Base-by-base conservation (phyloP, 2,329 filamentous ascomycete genomes). In the Colletotrichum euphorbiae region DNA sequence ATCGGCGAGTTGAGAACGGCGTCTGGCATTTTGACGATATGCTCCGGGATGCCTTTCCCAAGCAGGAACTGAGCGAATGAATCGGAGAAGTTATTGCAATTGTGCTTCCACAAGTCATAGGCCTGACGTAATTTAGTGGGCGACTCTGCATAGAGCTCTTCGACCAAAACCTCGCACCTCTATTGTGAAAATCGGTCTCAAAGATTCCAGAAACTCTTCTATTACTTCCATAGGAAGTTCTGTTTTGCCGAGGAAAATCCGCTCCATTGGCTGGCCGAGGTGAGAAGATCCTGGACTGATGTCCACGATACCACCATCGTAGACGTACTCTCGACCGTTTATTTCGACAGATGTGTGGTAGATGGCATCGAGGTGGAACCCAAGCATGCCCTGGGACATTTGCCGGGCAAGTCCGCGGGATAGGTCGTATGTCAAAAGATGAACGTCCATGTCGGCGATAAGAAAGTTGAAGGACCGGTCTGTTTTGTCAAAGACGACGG, bases 81-180 rank as follows among this genome's bases (percentile, higher is more conserved):
- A 75, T 98, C 95, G 3, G 92, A 93, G 79, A 98, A 99, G 79
- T 98, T 98, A 81, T 98, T 99, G 83, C 95, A 98, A 77, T 99
- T 99, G 79, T 98, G 94, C 73, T 82, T 93, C 77, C 87, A 97
- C 5, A 98, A 82, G 75, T 98, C 93, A 75, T 98, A 98, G 1
- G 93, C 92, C 88, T 93, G 71, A 6, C 17, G n/a, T 33, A 28
- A 28, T 13, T 46, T n/a, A 45, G n/a, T 9, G 17, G 15, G 7
- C 21, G 36, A 12, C 36, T 3, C 12, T 15, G 40, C n/a, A 15
- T 24, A 60, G 50, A n/a, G 43, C 11, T 19, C 33, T 21, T 7
- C 15, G 9, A 12, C 2, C 17, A 31, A 28, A 28, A 28, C 6
- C 28, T 28, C 43, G 6, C 78, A 91, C 91, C 82, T 94, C 90